Evolutionary conservation across 2,329 filamentous ascomycete genomes (phyloP), one percentile per base, ranked within the genome.

Genomic region (Zymoseptoria pseudotritici): DNA sequence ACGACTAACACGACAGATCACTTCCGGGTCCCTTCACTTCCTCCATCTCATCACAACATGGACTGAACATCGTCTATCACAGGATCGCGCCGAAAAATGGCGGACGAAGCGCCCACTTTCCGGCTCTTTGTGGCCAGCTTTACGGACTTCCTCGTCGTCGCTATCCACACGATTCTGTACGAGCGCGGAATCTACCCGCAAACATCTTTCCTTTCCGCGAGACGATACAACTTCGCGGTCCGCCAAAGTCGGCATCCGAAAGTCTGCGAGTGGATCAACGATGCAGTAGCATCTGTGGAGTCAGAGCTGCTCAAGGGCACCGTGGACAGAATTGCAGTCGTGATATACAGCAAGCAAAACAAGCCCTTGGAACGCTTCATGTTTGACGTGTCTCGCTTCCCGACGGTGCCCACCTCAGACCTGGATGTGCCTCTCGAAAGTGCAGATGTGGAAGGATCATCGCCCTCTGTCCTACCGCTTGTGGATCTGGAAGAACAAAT

Each of bases 151-250:
- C 83, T 96, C 58, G 89, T 86, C 62, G 85, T 93, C 63, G 84
- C 89, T 68, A 84, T 93, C 64, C 92, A 97, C 79, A 90, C 90
- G 61, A 86, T 97, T 68, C 84, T 96, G 66, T 93, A 86, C 78
- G 86, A 94, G 70, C 89, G 92, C 67, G 75, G 76, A 61, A 84
- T 96, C 70, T 97, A 97, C 74, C 91, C 92, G 0, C 75, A 78
- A 54, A 76, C 83, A 26, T 90, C 90, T 42, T 97, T 96, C 76
- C 83, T 93, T 60, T 85, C 87, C 50, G 84, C 87, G 49, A 84
- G 88, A 64, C 91, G 90, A 69, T 92, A 92, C 80, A 91, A 93
- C 76, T 86, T 91, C 60, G 83, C 90, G 29, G 88, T 95, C 53
- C 87, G 89, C 68, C 91, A 96, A 73, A 93, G 86, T 61, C 88